These are phyloP conservation scores for Panicum miliaceum DNA, from an alignment of 176 grass and related monocot genomes.

Conservation along the genomic window DNA sequence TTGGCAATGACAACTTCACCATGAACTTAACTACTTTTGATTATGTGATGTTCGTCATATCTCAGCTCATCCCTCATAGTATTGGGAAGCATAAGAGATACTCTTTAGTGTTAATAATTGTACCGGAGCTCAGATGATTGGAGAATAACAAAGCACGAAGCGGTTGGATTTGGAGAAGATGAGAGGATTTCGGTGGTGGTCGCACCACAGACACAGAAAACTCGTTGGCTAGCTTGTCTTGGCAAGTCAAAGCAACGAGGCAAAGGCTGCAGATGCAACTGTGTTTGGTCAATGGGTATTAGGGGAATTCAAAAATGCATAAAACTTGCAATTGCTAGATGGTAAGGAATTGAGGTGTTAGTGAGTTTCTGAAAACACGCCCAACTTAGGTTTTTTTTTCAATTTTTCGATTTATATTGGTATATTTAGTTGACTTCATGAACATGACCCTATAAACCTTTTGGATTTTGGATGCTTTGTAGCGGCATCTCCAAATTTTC, in stretches of 20 bases:
- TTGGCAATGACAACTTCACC: background rate
- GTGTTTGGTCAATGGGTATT: background rate
- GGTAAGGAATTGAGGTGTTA: background rate
- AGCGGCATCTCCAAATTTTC: background rate
- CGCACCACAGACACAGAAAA: background rate
- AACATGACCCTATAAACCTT: background rate
- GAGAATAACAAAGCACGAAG: background rate
- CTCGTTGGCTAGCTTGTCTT: background rate
- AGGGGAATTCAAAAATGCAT: background rate
- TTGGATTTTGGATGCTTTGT: background rate
- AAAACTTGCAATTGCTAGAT: background rate
- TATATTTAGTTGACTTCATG: constrained; percentile 17
- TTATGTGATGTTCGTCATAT: background rate
- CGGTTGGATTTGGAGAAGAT: background rate
- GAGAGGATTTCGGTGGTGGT: background rate
- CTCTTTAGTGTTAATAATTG: background rate
- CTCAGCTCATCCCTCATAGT: background rate
- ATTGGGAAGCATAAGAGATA: background rate
- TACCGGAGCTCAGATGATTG: background rate
- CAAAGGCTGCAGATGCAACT: background rate
- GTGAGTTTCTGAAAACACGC: background rate
- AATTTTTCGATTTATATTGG: background rate
- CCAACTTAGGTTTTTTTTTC: background rate
- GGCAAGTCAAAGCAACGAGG: background rate
- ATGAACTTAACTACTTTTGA: background rate